phyloP scores from a whole-genome alignment of 1,139 yeast genomes.

The Saccharomycopsis phalli region DNA sequence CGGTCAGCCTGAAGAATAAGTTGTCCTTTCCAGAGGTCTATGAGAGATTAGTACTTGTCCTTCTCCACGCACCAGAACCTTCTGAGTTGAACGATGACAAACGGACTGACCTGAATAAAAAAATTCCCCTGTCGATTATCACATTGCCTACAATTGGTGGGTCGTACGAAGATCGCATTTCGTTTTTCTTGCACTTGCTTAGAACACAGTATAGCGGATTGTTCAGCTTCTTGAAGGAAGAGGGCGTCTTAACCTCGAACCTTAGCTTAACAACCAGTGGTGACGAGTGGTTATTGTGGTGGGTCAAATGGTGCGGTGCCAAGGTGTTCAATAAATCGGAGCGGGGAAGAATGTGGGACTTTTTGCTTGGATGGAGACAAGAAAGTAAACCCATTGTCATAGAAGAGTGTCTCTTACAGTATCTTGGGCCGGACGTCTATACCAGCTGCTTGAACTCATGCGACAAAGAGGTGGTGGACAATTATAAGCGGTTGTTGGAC shows the following conservation, averaged over 20 bases:
- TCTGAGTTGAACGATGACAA: conserved; percentile 13
- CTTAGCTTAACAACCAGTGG: conserved; percentile 44
- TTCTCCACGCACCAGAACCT: conserved; percentile 62
- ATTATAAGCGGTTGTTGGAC: conserved; percentile 1
- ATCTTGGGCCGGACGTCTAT: conserved; percentile 27
- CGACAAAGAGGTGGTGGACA: conserved; percentile 15
- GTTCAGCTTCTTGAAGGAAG: conserved; percentile 70
- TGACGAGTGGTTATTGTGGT: conserved; percentile 91
- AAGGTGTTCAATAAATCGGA: conserved; percentile 77
- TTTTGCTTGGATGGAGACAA: conserved; percentile 70
- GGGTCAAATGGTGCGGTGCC: conserved; percentile 90
- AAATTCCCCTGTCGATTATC: conserved; percentile 19
- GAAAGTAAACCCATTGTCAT: conserved; percentile 21
- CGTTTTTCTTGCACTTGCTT: conserved; percentile 62
- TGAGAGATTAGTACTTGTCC: conserved; percentile 67
- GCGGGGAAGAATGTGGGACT: conserved; percentile 86
- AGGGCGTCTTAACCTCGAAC: conserved; percentile 56
- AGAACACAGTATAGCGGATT: conserved; percentile 66
- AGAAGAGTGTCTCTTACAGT: conserved; percentile 3
- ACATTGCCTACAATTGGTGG: conserved; percentile 54
- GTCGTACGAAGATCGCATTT: conserved; percentile 57
- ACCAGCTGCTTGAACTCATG: conserved; percentile 28
- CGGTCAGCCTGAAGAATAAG: conserved; percentile 37
- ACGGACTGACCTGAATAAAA: conserved; percentile 4
- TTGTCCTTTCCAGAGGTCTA: conserved; percentile 43